Conservation (phyloP, 1,139 yeast species). For the Lodderomyces elongisporus region DNA sequence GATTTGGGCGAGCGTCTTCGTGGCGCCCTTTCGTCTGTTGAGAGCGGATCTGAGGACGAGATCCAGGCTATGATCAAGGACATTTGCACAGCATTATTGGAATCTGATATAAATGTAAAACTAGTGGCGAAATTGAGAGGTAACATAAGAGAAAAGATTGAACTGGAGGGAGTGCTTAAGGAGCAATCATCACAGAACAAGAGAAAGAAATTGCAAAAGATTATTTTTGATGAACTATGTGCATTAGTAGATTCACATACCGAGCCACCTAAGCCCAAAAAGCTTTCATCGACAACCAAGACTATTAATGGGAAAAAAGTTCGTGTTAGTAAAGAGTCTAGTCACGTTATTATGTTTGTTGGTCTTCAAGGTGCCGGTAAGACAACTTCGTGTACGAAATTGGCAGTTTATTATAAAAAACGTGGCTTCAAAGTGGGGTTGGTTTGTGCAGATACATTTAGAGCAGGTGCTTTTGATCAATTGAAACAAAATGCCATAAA, state of each 20-base stretch:
- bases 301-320: slow-evolving; percentile 29
- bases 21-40: slow-evolving; percentile 65
- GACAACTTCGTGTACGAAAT: slow-evolving; percentile 93
- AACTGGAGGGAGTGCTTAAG: slow-evolving; percentile 42
- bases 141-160: slow-evolving; percentile 56
- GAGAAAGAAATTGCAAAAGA: slow-evolving; percentile 79
- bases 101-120: slow-evolving; percentile 85
- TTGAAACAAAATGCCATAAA: slow-evolving; percentile 95
- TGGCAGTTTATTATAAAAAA: slow-evolving; percentile 90
- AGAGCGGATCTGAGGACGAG: slow-evolving; percentile 38
- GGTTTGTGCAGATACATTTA: slow-evolving; percentile 97
- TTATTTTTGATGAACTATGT: slow-evolving; percentile 89
- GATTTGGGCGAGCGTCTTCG: slow-evolving; percentile 86
- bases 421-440: slow-evolving; percentile 93
- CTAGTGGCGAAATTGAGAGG: slow-evolving; percentile 75
- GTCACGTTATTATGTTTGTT: slow-evolving; percentile 86
- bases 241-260: slow-evolving; percentile 68
- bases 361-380: slow-evolving; percentile 99
- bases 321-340: slow-evolving; percentile 23
- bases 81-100: slow-evolving; percentile 83
- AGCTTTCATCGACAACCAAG: slow-evolving; percentile 29
- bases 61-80: slow-evolving; percentile 66
- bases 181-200: slow-evolving; percentile 55
- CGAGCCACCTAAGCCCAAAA: slow-evolving; percentile 81
- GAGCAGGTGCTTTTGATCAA: slow-evolving; percentile 99